Evolutionary conservation across 768 basidiomycete species (phyloP).

Genomic region (Chalciporus chontae): DNA sequence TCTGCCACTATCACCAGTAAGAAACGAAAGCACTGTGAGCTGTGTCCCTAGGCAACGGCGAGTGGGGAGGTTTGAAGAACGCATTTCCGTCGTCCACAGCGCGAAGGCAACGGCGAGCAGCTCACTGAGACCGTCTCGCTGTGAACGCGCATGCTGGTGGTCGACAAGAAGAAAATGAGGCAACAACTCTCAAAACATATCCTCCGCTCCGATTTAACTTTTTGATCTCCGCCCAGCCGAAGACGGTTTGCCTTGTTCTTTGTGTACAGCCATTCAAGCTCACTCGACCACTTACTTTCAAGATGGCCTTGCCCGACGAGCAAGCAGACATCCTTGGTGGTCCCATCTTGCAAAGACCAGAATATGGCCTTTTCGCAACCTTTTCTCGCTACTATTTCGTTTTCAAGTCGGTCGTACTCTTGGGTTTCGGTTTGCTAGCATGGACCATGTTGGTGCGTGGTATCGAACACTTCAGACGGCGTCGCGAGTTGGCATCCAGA

Average conservation of each 20-base stretch:
- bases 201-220: conserved; percentile 26
- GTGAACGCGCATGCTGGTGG: not conserved
- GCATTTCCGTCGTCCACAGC: not conserved
- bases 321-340: conserved; percentile 71
- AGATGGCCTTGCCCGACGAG: conserved; percentile 57
- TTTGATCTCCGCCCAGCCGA: conserved; percentile 21
- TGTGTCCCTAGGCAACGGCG: conserved; percentile 75
- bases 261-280: conserved; percentile 23
- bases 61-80: conserved; percentile 42
- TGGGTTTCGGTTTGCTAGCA: conserved; percentile 32
- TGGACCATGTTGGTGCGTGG: conserved; percentile 35
- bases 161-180: not conserved
- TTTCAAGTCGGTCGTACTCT: conserved; percentile 37
- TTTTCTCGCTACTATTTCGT: conserved; percentile 35
- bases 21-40: conserved; percentile 72
- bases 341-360: conserved; percentile 39
- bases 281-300: conserved; percentile 17
- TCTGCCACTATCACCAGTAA: conserved; percentile 76
- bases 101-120: not conserved
- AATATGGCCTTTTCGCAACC: conserved; percentile 22
- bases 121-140: not conserved
- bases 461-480: conserved; percentile 48
- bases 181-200: too few species aligned
- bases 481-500: conserved; percentile 62
- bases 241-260: conserved; percentile 6